Percentiles rank a stretch among this genome's conserved stretches.
Conservation (phyloP, 108 stramenopile species). For the Cyclostephanos tholiformis region DNA sequence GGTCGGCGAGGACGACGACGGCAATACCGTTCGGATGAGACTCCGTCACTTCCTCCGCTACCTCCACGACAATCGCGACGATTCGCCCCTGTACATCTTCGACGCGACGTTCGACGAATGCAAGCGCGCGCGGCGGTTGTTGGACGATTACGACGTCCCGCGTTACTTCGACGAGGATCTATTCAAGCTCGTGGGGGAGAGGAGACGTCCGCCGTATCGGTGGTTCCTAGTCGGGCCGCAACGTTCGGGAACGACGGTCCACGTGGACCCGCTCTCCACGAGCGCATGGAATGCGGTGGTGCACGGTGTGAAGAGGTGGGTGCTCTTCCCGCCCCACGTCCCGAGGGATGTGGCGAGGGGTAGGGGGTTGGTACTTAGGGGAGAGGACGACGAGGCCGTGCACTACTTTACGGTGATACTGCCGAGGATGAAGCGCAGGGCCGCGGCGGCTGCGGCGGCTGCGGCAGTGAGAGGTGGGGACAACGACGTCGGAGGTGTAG, state of each 20-base stretch:
- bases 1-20: constrained; percentile 98
- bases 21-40: constrained; percentile 86
- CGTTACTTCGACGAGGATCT: constrained; percentile 94
- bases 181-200: constrained; percentile 89
- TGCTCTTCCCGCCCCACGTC: constrained; percentile 93
- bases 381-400: constrained; percentile 98
- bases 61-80: constrained; percentile 79
- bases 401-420: constrained; percentile 95
- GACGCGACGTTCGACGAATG: constrained; percentile 93
- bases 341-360: constrained; percentile 90
- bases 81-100: constrained; percentile 98
- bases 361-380: constrained; percentile 55
- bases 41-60: constrained; percentile 92
- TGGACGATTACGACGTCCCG: constrained; percentile 89
- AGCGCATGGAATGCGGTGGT: constrained; percentile 98
- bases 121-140: constrained; percentile 55
- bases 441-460: constrained; percentile 36
- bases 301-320: constrained; percentile 95
- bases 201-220: constrained; percentile 95
- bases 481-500: not conserved
- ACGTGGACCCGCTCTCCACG: constrained; percentile 97
- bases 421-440: constrained; percentile 86
- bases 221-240: constrained; percentile 95
- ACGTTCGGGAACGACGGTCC: constrained; percentile 91
- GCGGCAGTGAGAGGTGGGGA: not conserved